Evolutionary conservation across 75 land plant genomes (phyloP), one percentile per base, ranked within the genome.

Genomic region (Pseudotsuga menziesii): DNA sequence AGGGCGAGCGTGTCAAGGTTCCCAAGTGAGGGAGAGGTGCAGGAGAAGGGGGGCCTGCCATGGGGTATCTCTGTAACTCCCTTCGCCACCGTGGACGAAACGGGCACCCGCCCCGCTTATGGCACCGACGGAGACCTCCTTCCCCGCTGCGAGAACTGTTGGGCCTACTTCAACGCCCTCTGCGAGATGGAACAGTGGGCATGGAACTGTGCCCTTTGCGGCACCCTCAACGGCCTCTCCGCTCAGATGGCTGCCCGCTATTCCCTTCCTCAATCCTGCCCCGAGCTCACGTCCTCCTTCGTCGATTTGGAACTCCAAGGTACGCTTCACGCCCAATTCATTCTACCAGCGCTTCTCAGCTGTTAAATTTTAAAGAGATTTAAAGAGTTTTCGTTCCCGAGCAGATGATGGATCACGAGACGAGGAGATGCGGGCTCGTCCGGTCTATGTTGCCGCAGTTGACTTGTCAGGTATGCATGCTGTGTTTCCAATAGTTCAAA

Each of bases 361-460:
- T 48, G 12, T 48, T 9, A 48, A 48, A 9, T 48, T 48, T 48
- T 9, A 11, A 48, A 48, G 54, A 9, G 12, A 9, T 48, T 48
- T 8, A 22, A 9, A 69, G n/a, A 39, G 7, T 8, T 39, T 22
- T 20, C 8, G 36, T 60, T 58, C 41, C 44, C 61, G n/a, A 61
- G 52, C 77, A 92, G 93, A 79, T 56, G 95, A 89, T 29, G 88
- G 81, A 78, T 62, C 89, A 0, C 83, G 73, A 57, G 88, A 81
- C 25, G 85, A 80, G 35, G 85, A 79, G 58, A 85, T 91, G 80
- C 88, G 85, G 78, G 89, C 91, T 3, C 88, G 89, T 25, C 99
- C 99, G n/a, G 98, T 97, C 0, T 97, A 91, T 86, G 98, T 97
- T 52, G 99, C 99, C 19, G 98, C 96, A 5, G 89, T 97, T 56